Evolutionary conservation across 2,329 filamentous ascomycete species (phyloP).

Genomic region (Zasmidium cellare): DNA sequence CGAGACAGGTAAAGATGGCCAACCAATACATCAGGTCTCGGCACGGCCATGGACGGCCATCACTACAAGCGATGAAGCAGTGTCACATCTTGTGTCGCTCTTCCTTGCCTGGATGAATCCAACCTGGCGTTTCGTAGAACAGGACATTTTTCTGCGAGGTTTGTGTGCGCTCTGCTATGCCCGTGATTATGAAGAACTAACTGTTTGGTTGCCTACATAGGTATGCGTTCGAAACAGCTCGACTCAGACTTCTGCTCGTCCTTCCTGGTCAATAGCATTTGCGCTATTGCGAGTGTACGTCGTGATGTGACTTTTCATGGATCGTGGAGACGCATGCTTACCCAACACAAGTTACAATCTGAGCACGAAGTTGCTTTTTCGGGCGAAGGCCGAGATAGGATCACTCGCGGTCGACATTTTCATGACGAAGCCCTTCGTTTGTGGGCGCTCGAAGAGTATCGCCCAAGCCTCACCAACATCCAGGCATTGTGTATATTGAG

Average conservation of each 20-base stretch:
- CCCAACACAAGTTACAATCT: slow-evolving; percentile 17
- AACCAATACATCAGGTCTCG: slow-evolving; percentile 4
- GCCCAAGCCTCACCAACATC: slow-evolving; percentile 9
- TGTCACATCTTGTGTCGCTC: slow-evolving; percentile 14
- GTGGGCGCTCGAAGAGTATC: slow-evolving; percentile 6
- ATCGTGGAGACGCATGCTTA: no score
- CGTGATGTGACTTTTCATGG: no score
- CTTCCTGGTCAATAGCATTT: slow-evolving; percentile 14
- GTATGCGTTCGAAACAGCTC: slow-evolving; percentile 6
- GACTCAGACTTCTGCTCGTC: slow-evolving; percentile 12
- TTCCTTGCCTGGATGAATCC: slow-evolving; percentile 19
- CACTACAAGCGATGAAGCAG: slow-evolving; percentile 8
- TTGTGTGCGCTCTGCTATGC: not conserved
- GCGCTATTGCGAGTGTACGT: slow-evolving; percentile 14
- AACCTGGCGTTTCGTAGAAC: slow-evolving; percentile 17
- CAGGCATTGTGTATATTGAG: slow-evolving; percentile 15
- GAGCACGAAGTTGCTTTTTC: slow-evolving; percentile 11
- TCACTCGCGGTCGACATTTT: slow-evolving; percentile 15
- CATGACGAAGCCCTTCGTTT: slow-evolving; percentile 16
- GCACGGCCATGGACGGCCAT: slow-evolving; percentile 11
- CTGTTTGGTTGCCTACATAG: no score
- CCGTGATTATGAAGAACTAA: no score
- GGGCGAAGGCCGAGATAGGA: slow-evolving; percentile 1
- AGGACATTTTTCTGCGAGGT: slow-evolving; percentile 17
- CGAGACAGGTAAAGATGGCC: no score